Evolutionary conservation across 2,329 filamentous ascomycete species (phyloP).

Genomic region (Aspergillus sp.): DNA sequence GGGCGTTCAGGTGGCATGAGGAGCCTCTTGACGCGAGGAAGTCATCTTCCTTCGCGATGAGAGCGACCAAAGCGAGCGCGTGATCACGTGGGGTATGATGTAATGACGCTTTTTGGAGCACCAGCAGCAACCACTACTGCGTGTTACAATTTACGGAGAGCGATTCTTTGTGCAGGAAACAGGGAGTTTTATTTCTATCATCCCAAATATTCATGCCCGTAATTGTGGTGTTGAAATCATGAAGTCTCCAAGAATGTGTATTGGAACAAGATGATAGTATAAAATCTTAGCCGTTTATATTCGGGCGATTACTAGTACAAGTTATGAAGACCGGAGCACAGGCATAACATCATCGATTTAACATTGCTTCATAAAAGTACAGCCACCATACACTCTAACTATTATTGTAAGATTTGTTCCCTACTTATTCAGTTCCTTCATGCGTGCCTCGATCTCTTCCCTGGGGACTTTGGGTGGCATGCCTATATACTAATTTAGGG

Average conservation of each 20-base stretch:
- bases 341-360: not conserved
- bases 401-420: not conserved
- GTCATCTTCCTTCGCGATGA: slow-evolving; percentile 16
- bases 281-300: no score
- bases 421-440: slow-evolving; percentile 66
- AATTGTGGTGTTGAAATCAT: no score
- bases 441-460: slow-evolving; percentile 68
- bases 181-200: no score
- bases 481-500: slow-evolving; percentile 26
- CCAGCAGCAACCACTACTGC: not conserved
- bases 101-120: slow-evolving; percentile 9
- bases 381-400: not conserved
- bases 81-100: slow-evolving; percentile 28
- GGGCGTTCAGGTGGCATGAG: slow-evolving; percentile 47
- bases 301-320: not conserved
- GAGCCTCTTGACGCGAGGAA: slow-evolving; percentile 30
- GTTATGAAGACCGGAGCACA: not conserved
- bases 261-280: no score
- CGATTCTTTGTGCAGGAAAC: no score
- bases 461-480: slow-evolving; percentile 54
- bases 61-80: slow-evolving; percentile 17
- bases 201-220: no score
- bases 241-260: no score
- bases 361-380: no score
- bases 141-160: not conserved